Evolutionary conservation across 805 yeast genomes (phyloP).

Genomic region (Candida endomychidarum): DNA sequence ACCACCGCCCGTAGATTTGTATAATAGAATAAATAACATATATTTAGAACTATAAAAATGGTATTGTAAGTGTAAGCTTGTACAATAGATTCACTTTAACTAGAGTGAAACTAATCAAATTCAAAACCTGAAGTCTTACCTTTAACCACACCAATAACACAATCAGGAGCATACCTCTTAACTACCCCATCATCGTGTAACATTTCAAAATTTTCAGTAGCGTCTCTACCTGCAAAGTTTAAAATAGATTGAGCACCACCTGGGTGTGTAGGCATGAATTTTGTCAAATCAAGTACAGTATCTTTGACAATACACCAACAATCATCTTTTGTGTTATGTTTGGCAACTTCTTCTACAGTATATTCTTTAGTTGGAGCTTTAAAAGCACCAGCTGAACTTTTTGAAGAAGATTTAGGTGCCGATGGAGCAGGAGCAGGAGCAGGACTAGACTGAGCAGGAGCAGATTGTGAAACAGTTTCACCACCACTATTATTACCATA

Average conservation of each 20-base stretch:
- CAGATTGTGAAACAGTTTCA: not conserved
- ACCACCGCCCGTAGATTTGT: not conserved
- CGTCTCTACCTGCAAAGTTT: conserved; percentile 48
- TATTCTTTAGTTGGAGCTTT: conserved; percentile 49
- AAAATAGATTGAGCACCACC: conserved; percentile 60
- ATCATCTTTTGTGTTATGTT: conserved; percentile 45
- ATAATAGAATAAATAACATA: conserved; percentile 3
- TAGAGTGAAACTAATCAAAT: conserved; percentile 10
- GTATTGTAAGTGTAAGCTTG: too few relatives aligned
- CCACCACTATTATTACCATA: conserved; percentile 2
- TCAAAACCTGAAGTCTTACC: conserved; percentile 47
- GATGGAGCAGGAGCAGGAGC: too few relatives aligned
- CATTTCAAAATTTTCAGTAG: conserved; percentile 51
- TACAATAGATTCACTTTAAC: too few relatives aligned
- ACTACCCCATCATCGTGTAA: conserved; percentile 58
- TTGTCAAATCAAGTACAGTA: conserved; percentile 49
- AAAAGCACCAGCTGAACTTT: not conserved
- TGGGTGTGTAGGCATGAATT: conserved; percentile 50
- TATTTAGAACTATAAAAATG: too few relatives aligned
- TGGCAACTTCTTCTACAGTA: conserved; percentile 45
- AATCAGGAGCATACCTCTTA: conserved; percentile 45
- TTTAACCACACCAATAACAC: conserved; percentile 52
- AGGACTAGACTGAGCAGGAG: too few relatives aligned
- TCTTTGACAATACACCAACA: conserved; percentile 58
- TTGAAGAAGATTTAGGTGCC: too few relatives aligned